Base-by-base conservation (phyloP, 441 rosid genomes). In the Cnidoscolus chayamansa region DNA sequence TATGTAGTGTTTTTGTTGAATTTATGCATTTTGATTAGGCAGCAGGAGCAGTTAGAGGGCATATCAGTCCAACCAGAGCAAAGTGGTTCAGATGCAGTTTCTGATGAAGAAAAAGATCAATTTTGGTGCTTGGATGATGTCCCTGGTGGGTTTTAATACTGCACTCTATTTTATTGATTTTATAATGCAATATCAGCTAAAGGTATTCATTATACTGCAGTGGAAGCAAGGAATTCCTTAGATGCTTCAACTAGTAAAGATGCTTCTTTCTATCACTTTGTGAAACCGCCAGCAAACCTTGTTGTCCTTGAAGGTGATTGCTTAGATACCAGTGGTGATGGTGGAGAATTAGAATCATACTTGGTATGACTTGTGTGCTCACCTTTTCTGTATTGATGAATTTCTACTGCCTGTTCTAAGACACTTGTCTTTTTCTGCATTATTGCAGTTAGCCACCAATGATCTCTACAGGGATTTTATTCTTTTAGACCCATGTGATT, bases 231-330 rank as follows among this genome's bases (percentile, higher is more conserved):
- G 80, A 94, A 82, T 78, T 72, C 81, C 82, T 75, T 94, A 79
- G 95, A 92, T 81, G 80, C 77, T 80, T 85, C 90, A 51, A 81
- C 76, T 57, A 81, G 79, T 35, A 86, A 83, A 65, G 91, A 89
- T 63, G 75, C 81, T 73, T 75, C 78, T 63, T 76, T 84, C 47
- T 82, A 85, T 81, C 83, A 83, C 75, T 89, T 89, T 75, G 89
- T 90, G 70, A 94, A 87, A 82, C 92, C 97, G 57, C 98, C 98
- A 2, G 91, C 95, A 63, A 92, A 92, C 82, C 85, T 94, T 74
- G 89, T 94, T 72, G 98, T 93, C 64, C 86, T 91, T 68, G 94
- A 93, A 85, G 97, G 94, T 56, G 98, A 91, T 74, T 91, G 93
- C 81, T 82, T 90, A 51, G 94, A 91, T 78, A 72, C 84, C 78